Evolutionary conservation across 805 yeast genomes (phyloP).

Genomic region (Candida maesae): DNA sequence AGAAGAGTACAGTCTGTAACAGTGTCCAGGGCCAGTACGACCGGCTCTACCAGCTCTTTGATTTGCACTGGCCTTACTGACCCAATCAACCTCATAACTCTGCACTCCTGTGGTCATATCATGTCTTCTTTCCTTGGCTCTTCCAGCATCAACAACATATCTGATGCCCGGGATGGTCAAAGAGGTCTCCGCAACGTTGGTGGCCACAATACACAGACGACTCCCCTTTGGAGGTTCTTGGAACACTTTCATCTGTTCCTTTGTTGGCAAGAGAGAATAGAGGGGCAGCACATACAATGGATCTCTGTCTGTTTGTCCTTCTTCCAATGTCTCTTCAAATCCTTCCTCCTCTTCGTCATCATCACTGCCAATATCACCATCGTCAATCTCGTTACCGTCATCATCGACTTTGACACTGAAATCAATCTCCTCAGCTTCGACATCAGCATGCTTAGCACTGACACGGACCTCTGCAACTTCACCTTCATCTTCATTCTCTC

Average conservation of each 20-base stretch:
- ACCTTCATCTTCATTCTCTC: conserved; percentile 29
- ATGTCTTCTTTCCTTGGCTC: conserved; percentile 82
- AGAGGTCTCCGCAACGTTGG: conserved; percentile 97
- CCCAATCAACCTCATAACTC: conserved; percentile 87
- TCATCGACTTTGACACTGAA: conserved; percentile 49
- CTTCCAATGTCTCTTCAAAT: conserved; percentile 65
- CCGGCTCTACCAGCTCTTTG: conserved; percentile 98
- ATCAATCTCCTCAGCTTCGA: conserved; percentile 88
- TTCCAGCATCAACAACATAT: conserved; percentile 93
- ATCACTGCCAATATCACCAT: too few species aligned
- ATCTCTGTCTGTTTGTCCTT: conserved; percentile 64
- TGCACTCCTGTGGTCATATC: conserved; percentile 87
- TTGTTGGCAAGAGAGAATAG: conserved; percentile 90
- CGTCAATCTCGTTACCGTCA: conserved; percentile 34
- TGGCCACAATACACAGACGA: conserved; percentile 88
- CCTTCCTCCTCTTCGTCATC: conserved; percentile 56
- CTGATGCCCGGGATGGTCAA: conserved; percentile 93
- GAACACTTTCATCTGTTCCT: conserved; percentile 91
- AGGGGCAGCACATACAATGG: conserved; percentile 90
- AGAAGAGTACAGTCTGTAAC: conserved; percentile 87
- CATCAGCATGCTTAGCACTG: conserved; percentile 55
- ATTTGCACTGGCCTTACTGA: conserved; percentile 91
- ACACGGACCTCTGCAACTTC: conserved; percentile 44
- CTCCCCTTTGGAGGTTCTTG: conserved; percentile 80
- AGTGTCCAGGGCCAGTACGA: conserved; percentile 98